A percentile compares a stretch with the other conserved stretches of the same genome.
These are phyloP conservation scores for Glycine latifolia DNA, from an alignment of 306 rosid genomes.

Conservation along the genomic window DNA sequence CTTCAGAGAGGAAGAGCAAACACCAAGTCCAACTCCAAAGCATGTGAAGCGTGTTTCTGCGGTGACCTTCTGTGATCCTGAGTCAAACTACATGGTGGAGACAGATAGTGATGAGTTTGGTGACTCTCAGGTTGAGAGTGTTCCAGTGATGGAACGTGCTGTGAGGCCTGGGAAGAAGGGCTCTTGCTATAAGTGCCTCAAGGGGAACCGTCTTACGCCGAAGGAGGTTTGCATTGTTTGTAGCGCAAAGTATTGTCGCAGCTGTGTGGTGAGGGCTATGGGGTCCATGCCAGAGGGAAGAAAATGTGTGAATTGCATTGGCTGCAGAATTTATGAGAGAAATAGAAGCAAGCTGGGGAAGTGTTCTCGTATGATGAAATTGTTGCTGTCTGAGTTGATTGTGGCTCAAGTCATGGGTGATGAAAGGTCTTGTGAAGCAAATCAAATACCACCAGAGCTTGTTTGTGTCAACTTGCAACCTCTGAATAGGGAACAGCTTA, in stretches of 20 bases:
- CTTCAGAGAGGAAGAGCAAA: slow-evolving; percentile 36
- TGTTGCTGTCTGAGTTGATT: slow-evolving; percentile 57
- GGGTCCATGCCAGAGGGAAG: slow-evolving; percentile 95
- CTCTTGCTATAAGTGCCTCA: slow-evolving; percentile 69
- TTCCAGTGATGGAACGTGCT: slow-evolving; percentile 51
- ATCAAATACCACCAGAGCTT: slow-evolving; percentile 63
- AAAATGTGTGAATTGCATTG: slow-evolving; percentile 79
- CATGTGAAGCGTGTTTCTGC: slow-evolving; percentile 63
- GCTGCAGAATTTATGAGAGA: slow-evolving; percentile 62
- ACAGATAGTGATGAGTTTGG: slow-evolving; percentile 38
- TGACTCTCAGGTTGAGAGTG: slow-evolving; percentile 46
- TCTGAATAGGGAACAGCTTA: slow-evolving; percentile 57
- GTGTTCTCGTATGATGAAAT: slow-evolving; percentile 67
- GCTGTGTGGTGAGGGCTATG: slow-evolving; percentile 72
- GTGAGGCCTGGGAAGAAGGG: slow-evolving; percentile 74
- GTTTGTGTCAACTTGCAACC: slow-evolving; percentile 60
- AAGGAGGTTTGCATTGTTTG: slow-evolving; percentile 76
- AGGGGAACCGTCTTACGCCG: slow-evolving; percentile 64
- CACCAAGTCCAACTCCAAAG: slow-evolving; percentile 50
- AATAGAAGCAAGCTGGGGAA: slow-evolving; percentile 65
- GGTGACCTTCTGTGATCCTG: slow-evolving; percentile 69
- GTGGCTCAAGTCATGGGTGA: slow-evolving; percentile 56
- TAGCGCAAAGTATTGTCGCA: slow-evolving; percentile 43
- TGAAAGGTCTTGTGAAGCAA: slow-evolving; percentile 64
- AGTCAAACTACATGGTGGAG: slow-evolving; percentile 43